Base-by-base conservation (phyloP, 2,329 filamentous ascomycete species). In the Paracoccidioides lutzii region DNA sequence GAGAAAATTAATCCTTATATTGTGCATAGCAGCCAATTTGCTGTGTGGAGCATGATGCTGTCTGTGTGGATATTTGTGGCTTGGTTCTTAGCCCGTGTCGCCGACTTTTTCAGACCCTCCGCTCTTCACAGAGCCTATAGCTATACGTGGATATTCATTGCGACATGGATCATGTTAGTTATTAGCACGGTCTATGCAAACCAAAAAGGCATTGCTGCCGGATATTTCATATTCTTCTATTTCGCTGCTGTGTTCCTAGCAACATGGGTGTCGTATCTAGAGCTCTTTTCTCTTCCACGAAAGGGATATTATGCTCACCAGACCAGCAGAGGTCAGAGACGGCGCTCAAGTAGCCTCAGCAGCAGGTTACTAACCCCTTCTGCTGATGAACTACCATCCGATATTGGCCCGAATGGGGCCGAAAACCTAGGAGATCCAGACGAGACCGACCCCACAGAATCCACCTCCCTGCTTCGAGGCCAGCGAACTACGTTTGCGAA, bases 1-100 rank as follows among this genome's bases (percentile, higher is more conserved):
- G 81, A 81, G 41, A 94, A 93, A 69, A 74, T 91, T 66, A 97
- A 97, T 66, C 90, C 91, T 0, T 80, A 88, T 63, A 89, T 97
- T 63, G 76, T 93, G n/a, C 93, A 96, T 73, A 90, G 88, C 71
- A 94, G 87, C 63, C 79, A 84, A 50, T 97, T 93, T 67, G 78
- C 87, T 4, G 85, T 96, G 65, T 95, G 90, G 88, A 81, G 82
- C 33, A 94, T 94, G 84, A 87, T 90, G 74, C 66, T 91, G 0
- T 87, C 87, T 0, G 77, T 88, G 0, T 95, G 90, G 76, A 82
- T 93, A 65, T 83, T 86, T 57, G 69, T 84, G 22, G 84, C 89
- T 48, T 97, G 91, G 91, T 84, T 89, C 60, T 77, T 94, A 40
- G 83, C 89, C 63, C 81, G 85, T 15, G 84, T 87, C 2, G 87